Evolutionary conservation across 2,329 filamentous ascomycete genomes (phyloP).

Genomic region (Dichotomopilus funicola): DNA sequence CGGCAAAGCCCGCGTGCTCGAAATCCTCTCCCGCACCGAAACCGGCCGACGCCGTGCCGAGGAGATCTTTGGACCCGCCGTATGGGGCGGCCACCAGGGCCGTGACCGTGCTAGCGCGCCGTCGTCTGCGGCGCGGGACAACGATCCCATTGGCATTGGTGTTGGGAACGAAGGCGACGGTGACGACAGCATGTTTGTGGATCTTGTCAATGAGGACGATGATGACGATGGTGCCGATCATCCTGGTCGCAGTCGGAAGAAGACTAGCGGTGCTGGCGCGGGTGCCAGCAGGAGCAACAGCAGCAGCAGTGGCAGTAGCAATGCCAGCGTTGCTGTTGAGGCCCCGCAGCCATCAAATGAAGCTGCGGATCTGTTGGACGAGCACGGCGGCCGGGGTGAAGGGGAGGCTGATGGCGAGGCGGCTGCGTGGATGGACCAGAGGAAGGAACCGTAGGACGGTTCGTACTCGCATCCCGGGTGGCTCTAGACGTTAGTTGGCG

Average conservation of each 20-base stretch:
- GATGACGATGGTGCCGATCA: constrained; percentile 33
- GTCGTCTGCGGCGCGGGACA: constrained; percentile 18
- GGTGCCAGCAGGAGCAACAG: too few species aligned
- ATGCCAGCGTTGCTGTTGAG: constrained; percentile 2
- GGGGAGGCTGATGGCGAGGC: constrained; percentile 16
- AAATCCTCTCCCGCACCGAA: constrained; percentile 46
- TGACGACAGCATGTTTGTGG: constrained; percentile 50
- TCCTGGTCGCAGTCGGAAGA: constrained; percentile 25
- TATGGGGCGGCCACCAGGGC: constrained; percentile 35
- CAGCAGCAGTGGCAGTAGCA: too few species aligned
- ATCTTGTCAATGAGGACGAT: constrained; percentile 48
- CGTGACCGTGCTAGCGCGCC: not conserved
- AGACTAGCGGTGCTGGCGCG: constrained; percentile 6
- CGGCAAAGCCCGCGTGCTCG: constrained; percentile 45
- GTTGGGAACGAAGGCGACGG: constrained; percentile 36
- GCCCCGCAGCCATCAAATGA: constrained; percentile 7
- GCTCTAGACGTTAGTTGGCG: not conserved
- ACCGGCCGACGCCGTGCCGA: constrained; percentile 44
- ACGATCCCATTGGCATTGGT: constrained; percentile 25
- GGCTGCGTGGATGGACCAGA: constrained; percentile 18
- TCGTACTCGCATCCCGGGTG: not conserved
- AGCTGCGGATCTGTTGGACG: constrained; percentile 4
- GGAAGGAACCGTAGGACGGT: constrained; percentile 12
- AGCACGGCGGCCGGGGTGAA: too few species aligned
- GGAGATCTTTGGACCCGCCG: constrained; percentile 43